A percentile compares a stretch with the other conserved stretches of the same genome.
Evolutionary conservation across 1,284 basidiomycete species (phyloP).

Genomic region (Ceratobasidium sp.): DNA sequence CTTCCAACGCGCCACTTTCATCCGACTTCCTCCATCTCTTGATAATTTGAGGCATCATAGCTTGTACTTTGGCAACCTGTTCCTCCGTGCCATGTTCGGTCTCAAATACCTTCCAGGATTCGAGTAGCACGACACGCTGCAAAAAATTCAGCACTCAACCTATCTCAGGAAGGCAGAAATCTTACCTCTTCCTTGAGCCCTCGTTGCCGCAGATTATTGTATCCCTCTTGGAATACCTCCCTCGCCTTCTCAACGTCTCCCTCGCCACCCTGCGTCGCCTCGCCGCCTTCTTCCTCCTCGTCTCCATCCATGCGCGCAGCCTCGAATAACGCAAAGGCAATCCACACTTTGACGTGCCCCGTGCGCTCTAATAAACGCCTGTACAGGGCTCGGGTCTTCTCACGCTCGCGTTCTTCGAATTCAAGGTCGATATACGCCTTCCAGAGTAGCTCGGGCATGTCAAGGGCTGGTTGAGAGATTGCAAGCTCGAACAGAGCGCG

Average conservation of each 20-base stretch:
- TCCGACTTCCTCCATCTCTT: conserved; percentile 86
- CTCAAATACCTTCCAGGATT: conserved; percentile 95
- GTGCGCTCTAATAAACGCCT: conserved; percentile 89
- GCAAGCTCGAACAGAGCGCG: conserved; percentile 97
- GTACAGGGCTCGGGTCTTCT: conserved; percentile 86
- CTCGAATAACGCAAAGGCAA: conserved; percentile 83
- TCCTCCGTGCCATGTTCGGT: conserved; percentile 77
- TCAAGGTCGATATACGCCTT: conserved; percentile 98
- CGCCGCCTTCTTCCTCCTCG: conserved; percentile 78
- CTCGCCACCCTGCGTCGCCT: conserved; percentile 72
- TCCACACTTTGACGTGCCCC: conserved; percentile 95
- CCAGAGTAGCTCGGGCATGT: conserved; percentile 99
- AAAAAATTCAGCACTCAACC: conserved; percentile 41
- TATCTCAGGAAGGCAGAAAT: neutral
- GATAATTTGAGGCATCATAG: conserved; percentile 91
- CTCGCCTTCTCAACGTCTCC: conserved; percentile 80
- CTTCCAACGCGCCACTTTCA: conserved; percentile 88
- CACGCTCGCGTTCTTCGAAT: conserved; percentile 86
- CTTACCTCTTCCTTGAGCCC: conserved; percentile 88
- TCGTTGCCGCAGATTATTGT: conserved; percentile 85
- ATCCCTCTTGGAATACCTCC: conserved; percentile 85
- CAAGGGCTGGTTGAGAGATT: conserved; percentile 88
- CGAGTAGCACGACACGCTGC: conserved; percentile 87
- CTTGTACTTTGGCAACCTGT: conserved; percentile 82
- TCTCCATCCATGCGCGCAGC: conserved; percentile 75